These are phyloP conservation scores for Colletotrichum spaethianum DNA, from an alignment of 2,329 filamentous ascomycete genomes.

Conservation along the genomic window DNA sequence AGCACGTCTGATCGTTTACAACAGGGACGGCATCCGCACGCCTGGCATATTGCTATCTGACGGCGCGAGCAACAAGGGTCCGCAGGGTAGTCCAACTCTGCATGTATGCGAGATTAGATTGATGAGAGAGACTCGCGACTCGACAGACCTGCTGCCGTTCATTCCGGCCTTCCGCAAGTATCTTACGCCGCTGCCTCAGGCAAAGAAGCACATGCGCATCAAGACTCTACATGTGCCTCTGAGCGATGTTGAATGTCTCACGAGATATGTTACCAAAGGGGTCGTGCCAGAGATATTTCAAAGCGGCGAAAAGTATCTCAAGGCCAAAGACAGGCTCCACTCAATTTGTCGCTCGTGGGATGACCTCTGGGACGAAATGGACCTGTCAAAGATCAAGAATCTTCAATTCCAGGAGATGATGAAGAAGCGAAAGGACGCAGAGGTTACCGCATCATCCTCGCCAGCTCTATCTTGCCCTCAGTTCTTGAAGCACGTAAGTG, in stretches of 20 bases:
- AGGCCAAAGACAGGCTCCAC: slow-evolving; percentile 78
- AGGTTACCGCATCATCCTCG: slow-evolving; percentile 73
- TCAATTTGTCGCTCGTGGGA: slow-evolving; percentile 83
- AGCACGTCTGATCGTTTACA: slow-evolving; percentile 86
- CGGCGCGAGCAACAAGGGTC: slow-evolving; percentile 74
- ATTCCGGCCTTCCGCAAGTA: slow-evolving; percentile 77
- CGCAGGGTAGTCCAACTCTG: slow-evolving; percentile 74
- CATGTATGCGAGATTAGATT: slow-evolving; percentile 85
- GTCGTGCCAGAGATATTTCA: slow-evolving; percentile 72
- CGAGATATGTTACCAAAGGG: slow-evolving; percentile 74
- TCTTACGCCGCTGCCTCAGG: slow-evolving; percentile 77
- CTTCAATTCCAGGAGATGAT: slow-evolving; percentile 85
- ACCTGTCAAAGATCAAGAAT: slow-evolving; percentile 86
- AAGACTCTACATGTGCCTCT: slow-evolving; percentile 80
- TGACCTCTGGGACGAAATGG: slow-evolving; percentile 85
- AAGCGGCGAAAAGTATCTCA: slow-evolving; percentile 61
- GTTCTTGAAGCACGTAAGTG: slow-evolving; percentile 90
- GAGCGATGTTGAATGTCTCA: slow-evolving; percentile 87
- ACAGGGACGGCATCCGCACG: slow-evolving; percentile 85
- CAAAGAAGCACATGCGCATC: slow-evolving; percentile 76
- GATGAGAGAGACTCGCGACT: slow-evolving; percentile 77
- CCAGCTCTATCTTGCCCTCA: slow-evolving; percentile 79
- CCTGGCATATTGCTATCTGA: slow-evolving; percentile 86
- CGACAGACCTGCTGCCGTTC: slow-evolving; percentile 90
- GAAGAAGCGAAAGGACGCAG: slow-evolving; percentile 77